These are phyloP conservation scores for Backusella tarrabulga DNA, from an alignment of 192 early-diverging fungal genomes.

Conservation along the genomic window DNA sequence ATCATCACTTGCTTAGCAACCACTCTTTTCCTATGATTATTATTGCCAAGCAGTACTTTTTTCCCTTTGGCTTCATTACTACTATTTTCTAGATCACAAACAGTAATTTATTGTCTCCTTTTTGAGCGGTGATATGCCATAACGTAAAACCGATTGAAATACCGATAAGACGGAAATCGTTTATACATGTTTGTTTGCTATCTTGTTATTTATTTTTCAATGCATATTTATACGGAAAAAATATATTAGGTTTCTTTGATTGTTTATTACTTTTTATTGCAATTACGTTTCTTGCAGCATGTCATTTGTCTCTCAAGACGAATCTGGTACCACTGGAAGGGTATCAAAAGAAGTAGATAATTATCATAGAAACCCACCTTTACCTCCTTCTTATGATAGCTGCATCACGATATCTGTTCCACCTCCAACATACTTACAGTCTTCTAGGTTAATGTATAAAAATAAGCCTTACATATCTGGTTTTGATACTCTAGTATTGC, in stretches of 20 bases:
- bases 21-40: background rate
- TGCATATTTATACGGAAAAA: background rate
- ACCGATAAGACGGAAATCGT: background rate
- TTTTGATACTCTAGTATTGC: background rate
- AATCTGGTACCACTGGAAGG: background rate
- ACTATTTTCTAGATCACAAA: background rate
- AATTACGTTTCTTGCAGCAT: background rate
- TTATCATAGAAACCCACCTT: background rate
- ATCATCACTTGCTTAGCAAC: background rate
- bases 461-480: slow-evolving; percentile 1
- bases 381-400: background rate
- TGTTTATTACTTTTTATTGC: background rate
- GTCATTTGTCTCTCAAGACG: background rate
- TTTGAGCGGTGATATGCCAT: background rate
- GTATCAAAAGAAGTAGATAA: background rate
- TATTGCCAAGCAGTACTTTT: background rate
- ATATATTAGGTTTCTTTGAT: background rate
- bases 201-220: background rate
- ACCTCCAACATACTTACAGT: background rate
- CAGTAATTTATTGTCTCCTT: background rate
- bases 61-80: background rate
- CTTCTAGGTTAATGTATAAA: background rate
- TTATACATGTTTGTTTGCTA: background rate
- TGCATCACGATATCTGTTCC: background rate
- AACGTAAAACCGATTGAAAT: background rate